Evolutionary conservation across 306 rosid genomes (phyloP), one percentile per base, ranked within the genome.

Genomic region (Ziziphus jujuba): DNA sequence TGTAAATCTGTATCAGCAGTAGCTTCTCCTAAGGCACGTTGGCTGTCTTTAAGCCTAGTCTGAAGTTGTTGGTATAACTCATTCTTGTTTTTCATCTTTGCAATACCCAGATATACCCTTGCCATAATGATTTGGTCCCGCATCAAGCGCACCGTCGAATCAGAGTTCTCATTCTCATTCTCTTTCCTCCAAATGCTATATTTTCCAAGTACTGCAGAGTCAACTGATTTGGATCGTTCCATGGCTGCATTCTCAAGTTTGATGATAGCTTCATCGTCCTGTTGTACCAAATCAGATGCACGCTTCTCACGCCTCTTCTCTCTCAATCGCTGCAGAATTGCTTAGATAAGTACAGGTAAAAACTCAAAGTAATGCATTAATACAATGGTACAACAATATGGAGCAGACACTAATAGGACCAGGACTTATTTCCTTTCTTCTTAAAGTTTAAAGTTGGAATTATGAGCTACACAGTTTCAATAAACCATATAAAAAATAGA

Each of bases 171-270:
- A 66, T 82, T 85, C 72, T 88, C 95, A 53, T 71, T 75, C 82
- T 95, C 96, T 82, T 77, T 93, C 89, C 96, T 95, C 97, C 99
- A 88, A 53, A 85, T 75, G 87, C 80, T 95, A 85, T 95, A 95
- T 78, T 90, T 93, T 31, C 96, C 99, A 7, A 88, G 78, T 56
- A 90, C 81, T 20, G 96, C 79, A 53, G 89, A 83, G 80, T 85
- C 92, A 67, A 88, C 92, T 59, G 91, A 85, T 77, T 74, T 82
- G 28, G 97, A 95, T 61, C 82, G 99, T 61, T 90, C 91, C 72
- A 95, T 91, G 78, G 97, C 97, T 51, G 78, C 79, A 82, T 80
- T 87, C 79, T 95, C 99, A 69, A 95, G 89, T 81, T 87, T 88
- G 69, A 85, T 82, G 49, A 72, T 72, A 51, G 77, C 79, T 66